A percentile compares a stretch with the other conserved stretches of the same genome.
These are phyloP conservation scores for Bjerkandera adusta DNA, from an alignment of 1,284 basidiomycete species.

Conservation along the genomic window DNA sequence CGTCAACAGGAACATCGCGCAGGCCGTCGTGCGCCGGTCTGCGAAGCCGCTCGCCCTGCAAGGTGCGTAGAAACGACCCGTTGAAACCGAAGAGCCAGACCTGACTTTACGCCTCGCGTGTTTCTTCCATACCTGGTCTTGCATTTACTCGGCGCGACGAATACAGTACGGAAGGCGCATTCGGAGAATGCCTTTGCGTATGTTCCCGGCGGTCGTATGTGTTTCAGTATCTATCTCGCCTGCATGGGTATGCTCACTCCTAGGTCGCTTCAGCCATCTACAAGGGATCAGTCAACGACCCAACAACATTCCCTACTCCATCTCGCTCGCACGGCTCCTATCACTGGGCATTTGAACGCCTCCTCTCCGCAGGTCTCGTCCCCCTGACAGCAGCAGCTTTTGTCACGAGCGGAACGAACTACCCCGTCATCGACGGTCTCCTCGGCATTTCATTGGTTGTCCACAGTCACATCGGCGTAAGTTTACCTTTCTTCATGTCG, in stretches of 20 bases:
- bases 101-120: not conserved
- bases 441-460: slow-evolving; percentile 86
- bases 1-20: slow-evolving; percentile 41
- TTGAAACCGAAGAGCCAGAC: slow-evolving; percentile 15
- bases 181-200: slow-evolving; percentile 41
- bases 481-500: slow-evolving; percentile 24
- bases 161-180: slow-evolving; percentile 24
- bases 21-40: slow-evolving; percentile 38
- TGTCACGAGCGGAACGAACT: slow-evolving; percentile 63
- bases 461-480: slow-evolving; percentile 92
- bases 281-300: slow-evolving; percentile 95
- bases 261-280: slow-evolving; percentile 72
- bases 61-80: slow-evolving; percentile 19
- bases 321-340: slow-evolving; percentile 87
- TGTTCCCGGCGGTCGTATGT: slow-evolving; percentile 72
- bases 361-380: slow-evolving; percentile 84
- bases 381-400: slow-evolving; percentile 86
- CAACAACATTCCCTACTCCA: slow-evolving; percentile 83
- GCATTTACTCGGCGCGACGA: not conserved
- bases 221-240: too few relatives aligned
- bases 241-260: too few relatives aligned
- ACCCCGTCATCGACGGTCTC: slow-evolving; percentile 87
- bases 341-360: slow-evolving; percentile 97
- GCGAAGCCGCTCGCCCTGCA: slow-evolving; percentile 32
- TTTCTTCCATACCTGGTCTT: not conserved